These are phyloP conservation scores for Boletus reticuloceps DNA, from an alignment of 768 basidiomycete genomes.

Conservation along the genomic window DNA sequence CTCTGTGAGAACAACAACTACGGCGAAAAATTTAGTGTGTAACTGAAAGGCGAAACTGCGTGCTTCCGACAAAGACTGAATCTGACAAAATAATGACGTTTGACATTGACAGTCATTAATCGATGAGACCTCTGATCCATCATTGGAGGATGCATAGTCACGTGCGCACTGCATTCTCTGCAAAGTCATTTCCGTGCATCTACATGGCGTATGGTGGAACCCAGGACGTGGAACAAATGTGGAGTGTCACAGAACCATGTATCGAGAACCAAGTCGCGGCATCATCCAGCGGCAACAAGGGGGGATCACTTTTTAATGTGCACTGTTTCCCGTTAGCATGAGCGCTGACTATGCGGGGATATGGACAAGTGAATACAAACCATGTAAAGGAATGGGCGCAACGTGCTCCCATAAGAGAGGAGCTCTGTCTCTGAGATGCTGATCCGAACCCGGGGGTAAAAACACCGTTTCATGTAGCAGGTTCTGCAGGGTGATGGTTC, in stretches of 20 bases:
- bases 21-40: no score
- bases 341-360: constrained; percentile 17
- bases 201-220: background rate
- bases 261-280: constrained; percentile 3
- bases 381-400: background rate
- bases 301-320: constrained; percentile 17
- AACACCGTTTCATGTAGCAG: background rate
- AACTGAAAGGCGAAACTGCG: background rate
- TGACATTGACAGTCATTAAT: background rate
- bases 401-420: background rate
- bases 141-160: background rate
- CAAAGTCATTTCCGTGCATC: constrained; percentile 27
- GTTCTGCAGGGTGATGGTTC: constrained; percentile 3
- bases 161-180: constrained; percentile 2
- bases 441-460: background rate
- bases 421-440: background rate
- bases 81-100: background rate
- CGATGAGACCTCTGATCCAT: background rate
- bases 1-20: constrained; percentile 13
- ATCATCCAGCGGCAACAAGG: constrained; percentile 19
- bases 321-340: constrained; percentile 8
- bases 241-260: background rate
- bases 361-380: background rate
- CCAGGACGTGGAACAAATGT: no score
- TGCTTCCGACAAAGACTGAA: background rate